Conservation (phyloP, 2,329 filamentous ascomycete genomes). For the Colletotrichum higginsianum region DNA sequence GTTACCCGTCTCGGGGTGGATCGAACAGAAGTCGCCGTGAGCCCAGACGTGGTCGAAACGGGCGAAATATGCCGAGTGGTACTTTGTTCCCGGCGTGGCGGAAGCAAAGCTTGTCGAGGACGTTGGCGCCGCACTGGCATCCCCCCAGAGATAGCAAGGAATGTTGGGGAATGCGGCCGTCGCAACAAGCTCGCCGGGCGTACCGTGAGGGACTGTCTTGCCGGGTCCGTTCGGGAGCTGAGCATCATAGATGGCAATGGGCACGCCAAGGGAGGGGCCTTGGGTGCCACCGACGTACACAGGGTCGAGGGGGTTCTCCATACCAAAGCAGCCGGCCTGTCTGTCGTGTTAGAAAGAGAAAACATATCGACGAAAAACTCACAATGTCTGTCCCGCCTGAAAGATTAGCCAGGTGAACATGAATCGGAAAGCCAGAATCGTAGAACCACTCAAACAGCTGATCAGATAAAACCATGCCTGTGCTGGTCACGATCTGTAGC, state of each 20-base stretch:
- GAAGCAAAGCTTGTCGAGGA: slow-evolving; percentile 46
- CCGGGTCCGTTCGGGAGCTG: slow-evolving; percentile 65
- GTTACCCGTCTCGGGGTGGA: slow-evolving; percentile 77
- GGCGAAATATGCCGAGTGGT: slow-evolving; percentile 73
- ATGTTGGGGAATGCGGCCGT: slow-evolving; percentile 82
- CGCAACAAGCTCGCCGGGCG: slow-evolving; percentile 82
- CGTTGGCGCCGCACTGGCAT: slow-evolving; percentile 48
- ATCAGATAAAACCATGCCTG: slow-evolving; percentile 86
- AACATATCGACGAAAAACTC: slow-evolving; percentile 45
- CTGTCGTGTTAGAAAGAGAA: slow-evolving; percentile 42
- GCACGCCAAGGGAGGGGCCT: slow-evolving; percentile 64
- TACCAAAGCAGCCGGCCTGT: slow-evolving; percentile 72
- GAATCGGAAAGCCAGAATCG: slow-evolving; percentile 77
- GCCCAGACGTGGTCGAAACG: slow-evolving; percentile 81
- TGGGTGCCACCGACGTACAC: slow-evolving; percentile 72
- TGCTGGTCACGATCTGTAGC: slow-evolving; percentile 76
- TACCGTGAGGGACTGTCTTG: slow-evolving; percentile 67
- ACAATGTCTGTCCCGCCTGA: slow-evolving; percentile 85
- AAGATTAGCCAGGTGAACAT: slow-evolving; percentile 80
- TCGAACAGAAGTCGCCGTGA: slow-evolving; percentile 84
- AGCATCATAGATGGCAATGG: slow-evolving; percentile 74
- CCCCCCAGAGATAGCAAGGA: slow-evolving; percentile 77
- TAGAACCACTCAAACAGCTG: slow-evolving; percentile 86
- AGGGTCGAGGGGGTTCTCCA: slow-evolving; percentile 78
- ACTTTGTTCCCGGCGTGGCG: slow-evolving; percentile 68